Conservation (phyloP, 176 grass and related monocot species). For the Coix lacrymajobi region DNA sequence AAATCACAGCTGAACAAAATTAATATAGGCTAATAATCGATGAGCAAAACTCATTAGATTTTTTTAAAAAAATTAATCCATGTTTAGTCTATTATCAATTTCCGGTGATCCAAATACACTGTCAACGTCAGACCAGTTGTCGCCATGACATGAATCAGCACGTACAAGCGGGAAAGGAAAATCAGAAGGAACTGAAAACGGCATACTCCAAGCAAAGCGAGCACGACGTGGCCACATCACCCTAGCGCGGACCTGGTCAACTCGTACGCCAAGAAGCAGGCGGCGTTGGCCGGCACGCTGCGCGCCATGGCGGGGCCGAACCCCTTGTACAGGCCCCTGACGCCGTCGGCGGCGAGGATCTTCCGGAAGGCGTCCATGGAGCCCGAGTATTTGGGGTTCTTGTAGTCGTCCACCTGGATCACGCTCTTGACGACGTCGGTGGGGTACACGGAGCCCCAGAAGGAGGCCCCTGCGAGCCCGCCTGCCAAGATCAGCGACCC, state of each 20-base stretch:
- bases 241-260: constrained; percentile 56
- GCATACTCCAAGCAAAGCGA: too few species aligned
- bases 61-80: too few species aligned
- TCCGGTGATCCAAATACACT: neutral
- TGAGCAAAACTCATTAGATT: too few species aligned
- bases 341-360: constrained; percentile 63
- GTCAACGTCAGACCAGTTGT: too few species aligned
- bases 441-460: constrained; percentile 72
- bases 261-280: constrained; percentile 83
- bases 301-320: constrained; percentile 83
- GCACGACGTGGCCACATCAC: neutral
- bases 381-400: constrained; percentile 70
- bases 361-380: constrained; percentile 68
- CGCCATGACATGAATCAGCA: neutral
- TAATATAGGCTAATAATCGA: too few species aligned
- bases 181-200: neutral
- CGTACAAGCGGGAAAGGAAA: neutral
- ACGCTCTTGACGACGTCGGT: constrained; percentile 91
- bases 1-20: too few species aligned
- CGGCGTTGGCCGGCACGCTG: constrained; percentile 74
- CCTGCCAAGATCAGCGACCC: constrained; percentile 65
- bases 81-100: too few species aligned
- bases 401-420: constrained; percentile 91
- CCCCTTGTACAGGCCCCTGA: constrained; percentile 72
- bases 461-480: constrained; percentile 62